Evolutionary conservation across 768 basidiomycete genomes (phyloP).

Genomic region (Gyrodon lividus): DNA sequence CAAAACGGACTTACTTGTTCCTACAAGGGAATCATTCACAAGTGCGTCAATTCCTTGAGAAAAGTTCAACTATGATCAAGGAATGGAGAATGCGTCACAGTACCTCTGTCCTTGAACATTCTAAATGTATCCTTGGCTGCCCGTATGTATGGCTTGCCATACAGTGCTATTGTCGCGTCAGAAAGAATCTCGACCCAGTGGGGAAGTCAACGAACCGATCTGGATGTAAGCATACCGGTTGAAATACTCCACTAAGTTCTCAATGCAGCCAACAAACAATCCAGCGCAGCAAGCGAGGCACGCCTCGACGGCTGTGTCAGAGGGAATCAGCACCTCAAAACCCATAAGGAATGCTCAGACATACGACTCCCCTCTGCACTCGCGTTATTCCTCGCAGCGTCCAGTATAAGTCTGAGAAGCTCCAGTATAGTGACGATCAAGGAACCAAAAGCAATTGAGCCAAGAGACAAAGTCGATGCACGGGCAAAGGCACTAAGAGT

Average conservation of each 20-base stretch:
- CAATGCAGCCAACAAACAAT: slow-evolving; percentile 73
- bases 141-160: slow-evolving; percentile 78
- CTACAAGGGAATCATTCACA: slow-evolving; percentile 79
- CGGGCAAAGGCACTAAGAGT: slow-evolving; percentile 69
- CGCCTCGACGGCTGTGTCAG: slow-evolving; percentile 60
- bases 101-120: slow-evolving; percentile 68
- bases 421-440: slow-evolving; percentile 82
- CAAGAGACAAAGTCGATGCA: slow-evolving; percentile 75
- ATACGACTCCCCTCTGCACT: slow-evolving; percentile 63
- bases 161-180: slow-evolving; percentile 50
- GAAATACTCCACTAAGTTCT: slow-evolving; percentile 72
- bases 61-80: neutral
- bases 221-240: slow-evolving; percentile 87
- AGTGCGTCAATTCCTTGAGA: slow-evolving; percentile 62
- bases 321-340: neutral
- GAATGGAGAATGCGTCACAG: neutral
- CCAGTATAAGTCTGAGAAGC: slow-evolving; percentile 59
- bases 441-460: slow-evolving; percentile 83
- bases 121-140: slow-evolving; percentile 87
- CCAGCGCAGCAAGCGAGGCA: slow-evolving; percentile 77
- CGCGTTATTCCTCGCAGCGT: slow-evolving; percentile 56
- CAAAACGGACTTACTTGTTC: slow-evolving; percentile 56
- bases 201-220: slow-evolving; percentile 48
- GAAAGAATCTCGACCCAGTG: neutral
- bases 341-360: slow-evolving; percentile 22